Percentiles rank a stretch among this genome's conserved stretches.
phyloP scores from a whole-genome alignment of 2,329 filamentous ascomycete genomes.

The Paraphaeosphaeria sporulosa region DNA sequence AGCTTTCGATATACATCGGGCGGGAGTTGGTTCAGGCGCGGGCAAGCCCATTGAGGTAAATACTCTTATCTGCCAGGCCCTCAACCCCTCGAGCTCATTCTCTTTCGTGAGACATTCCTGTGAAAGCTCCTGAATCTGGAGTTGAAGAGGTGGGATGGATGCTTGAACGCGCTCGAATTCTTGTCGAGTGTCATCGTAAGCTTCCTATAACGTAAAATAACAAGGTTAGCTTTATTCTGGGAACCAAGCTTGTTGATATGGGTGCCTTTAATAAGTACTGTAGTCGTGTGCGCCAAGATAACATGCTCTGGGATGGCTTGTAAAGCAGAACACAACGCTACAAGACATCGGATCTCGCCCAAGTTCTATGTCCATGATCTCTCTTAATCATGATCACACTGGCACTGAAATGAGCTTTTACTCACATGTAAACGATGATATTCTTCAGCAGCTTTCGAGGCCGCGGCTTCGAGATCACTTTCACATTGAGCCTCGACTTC shows the following conservation, averaged over 20 bases:
- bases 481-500: slow-evolving; percentile 28
- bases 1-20: slow-evolving; percentile 21
- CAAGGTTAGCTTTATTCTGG: not conserved
- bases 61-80: slow-evolving; percentile 32
- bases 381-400: not conserved
- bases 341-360: not conserved
- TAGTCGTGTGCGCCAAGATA: not conserved
- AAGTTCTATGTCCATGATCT: not conserved
- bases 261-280: not conserved
- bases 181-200: slow-evolving; percentile 23
- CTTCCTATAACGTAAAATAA: not conserved
- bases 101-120: slow-evolving; percentile 38
- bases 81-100: slow-evolving; percentile 37
- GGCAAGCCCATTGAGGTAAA: slow-evolving; percentile 33
- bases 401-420: not conserved
- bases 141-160: slow-evolving; percentile 28
- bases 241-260: not conserved
- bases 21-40: slow-evolving; percentile 21
- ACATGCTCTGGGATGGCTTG: not conserved
- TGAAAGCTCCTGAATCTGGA: slow-evolving; percentile 34
- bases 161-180: slow-evolving; percentile 27
- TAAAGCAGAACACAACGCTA: not conserved
- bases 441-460: slow-evolving; percentile 23
- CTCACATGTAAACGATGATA: slow-evolving; percentile 23
- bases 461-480: slow-evolving; percentile 24